phyloP scores from a whole-genome alignment of 305 asterid species.

The Fraxinus baroniana region DNA sequence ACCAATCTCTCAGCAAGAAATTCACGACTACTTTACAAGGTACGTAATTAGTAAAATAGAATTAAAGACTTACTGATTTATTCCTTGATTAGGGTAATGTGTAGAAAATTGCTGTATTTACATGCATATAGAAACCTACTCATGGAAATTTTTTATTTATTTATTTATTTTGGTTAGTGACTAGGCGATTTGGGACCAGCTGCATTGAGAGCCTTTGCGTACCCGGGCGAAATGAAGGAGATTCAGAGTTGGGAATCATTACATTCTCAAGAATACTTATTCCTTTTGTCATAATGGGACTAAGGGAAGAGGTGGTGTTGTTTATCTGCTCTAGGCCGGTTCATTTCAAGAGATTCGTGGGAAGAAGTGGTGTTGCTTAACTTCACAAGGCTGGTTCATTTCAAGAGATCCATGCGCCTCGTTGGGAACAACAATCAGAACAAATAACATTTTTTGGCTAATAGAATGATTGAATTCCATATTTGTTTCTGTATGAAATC shows the following conservation, averaged over 20 bases:
- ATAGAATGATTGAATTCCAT: no score
- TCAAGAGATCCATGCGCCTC: no score
- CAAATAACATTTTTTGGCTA: not conserved
- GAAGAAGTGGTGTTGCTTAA: not conserved
- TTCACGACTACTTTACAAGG: not conserved
- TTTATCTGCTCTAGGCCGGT: not conserved
- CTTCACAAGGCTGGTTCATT: not conserved
- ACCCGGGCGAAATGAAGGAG: not conserved
- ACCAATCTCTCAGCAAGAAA: not conserved
- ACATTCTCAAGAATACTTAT: not conserved
- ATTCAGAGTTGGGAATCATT: not conserved
- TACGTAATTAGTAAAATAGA: not conserved
- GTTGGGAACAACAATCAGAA: not conserved
- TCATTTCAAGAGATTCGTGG: not conserved
- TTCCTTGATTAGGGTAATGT: not conserved
- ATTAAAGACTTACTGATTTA: not conserved
- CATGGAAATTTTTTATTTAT: not conserved
- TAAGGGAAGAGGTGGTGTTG: not conserved
- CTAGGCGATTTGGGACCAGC: not conserved
- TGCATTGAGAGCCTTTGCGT: not conserved
- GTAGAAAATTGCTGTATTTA: not conserved
- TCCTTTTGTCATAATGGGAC: not conserved
- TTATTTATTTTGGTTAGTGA: not conserved
- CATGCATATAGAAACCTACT: not conserved
- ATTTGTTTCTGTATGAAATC: not conserved